Evolutionary conservation across 2,329 filamentous ascomycete species (phyloP), one percentile per base, ranked within the genome.

Genomic region (Stachybotrys echinatus): DNA sequence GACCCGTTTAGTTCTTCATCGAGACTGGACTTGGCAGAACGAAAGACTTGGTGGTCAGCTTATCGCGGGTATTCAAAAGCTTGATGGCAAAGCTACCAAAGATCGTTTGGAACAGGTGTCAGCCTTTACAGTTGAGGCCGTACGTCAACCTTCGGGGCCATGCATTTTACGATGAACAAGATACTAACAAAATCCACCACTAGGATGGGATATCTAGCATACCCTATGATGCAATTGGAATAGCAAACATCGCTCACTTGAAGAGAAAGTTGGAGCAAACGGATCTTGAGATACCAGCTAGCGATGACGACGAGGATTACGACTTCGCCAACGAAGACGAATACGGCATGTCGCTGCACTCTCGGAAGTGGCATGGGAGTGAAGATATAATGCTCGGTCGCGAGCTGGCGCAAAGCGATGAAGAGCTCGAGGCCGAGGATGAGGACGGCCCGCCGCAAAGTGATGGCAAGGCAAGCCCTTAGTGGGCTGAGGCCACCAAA

Each of bases 1-100:
- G 53, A 88, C 83, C 40, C 79, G 90, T 48, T 66, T 96, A 53
- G 85, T 87, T 21, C 67, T 96, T 31, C 95, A 94, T 66, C 80
- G 87, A 59, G 89, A 96, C 69, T 92, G 82, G 80, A 78, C 74
- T 53, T 80, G 76, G 69, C 67, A 70, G 48, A 68, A 69, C 42
- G 68, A 69, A 42, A 67, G 66, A 18, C 69, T 73, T 21, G 72
- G 74, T 52, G 74, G 76, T 56, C 67, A 80, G 42, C 76, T 81
- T 50, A 74, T 88, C 56, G 81, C 77, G 12, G 84, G 83, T 46
- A 69, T 89, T 12, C 78, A 87, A 60, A 89, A 88, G 65, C 66
- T 80, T 37, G 77, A 81, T 55, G 84, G 85, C 7, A 79, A 74
- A 58, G 59, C 61, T 2, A 63, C 64, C 21, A 56, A 65, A 19